Evolutionary conservation across 371 early-diverging fungal species (phyloP).

Genomic region (Syncephalastrum racemosum): DNA sequence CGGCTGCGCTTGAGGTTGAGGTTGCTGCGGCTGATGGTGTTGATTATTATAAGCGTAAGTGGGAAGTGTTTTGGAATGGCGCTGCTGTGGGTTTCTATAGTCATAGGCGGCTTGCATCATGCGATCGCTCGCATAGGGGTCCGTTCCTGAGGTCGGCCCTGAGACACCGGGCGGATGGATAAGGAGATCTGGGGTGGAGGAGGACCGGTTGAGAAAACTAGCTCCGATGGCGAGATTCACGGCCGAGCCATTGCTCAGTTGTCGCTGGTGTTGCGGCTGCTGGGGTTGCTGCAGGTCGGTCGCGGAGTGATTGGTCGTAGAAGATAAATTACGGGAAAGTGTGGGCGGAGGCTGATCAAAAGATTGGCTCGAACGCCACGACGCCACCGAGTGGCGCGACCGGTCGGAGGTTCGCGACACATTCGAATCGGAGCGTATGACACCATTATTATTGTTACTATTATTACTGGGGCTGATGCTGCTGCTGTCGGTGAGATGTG

Average conservation of each 20-base stretch:
- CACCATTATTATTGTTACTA: slow-evolving; percentile 8
- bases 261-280: too few relatives aligned
- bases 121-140: not conserved
- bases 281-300: slow-evolving; percentile 13
- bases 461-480: slow-evolving; percentile 5
- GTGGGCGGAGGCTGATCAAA: slow-evolving; percentile 16
- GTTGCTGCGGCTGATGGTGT: slow-evolving; percentile 2
- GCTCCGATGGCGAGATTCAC: too few relatives aligned
- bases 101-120: slow-evolving; percentile 1
- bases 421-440: slow-evolving; percentile 34
- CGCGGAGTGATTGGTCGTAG: slow-evolving; percentile 19
- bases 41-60: slow-evolving; percentile 3
- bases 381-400: slow-evolving; percentile 29
- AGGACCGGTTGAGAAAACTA: slow-evolving; percentile 27
- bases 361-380: slow-evolving; percentile 32
- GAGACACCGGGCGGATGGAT: not conserved
- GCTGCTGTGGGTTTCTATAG: not conserved
- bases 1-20: slow-evolving; percentile 2
- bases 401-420: slow-evolving; percentile 29
- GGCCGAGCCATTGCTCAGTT: too few relatives aligned
- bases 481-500: slow-evolving; percentile 10
- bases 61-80: slow-evolving; percentile 1
- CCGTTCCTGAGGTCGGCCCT: too few relatives aligned
- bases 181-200: slow-evolving; percentile 29
- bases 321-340: slow-evolving; percentile 27